Conservation (phyloP, 768 basidiomycete species). For the Tylopilus sp. region DNA sequence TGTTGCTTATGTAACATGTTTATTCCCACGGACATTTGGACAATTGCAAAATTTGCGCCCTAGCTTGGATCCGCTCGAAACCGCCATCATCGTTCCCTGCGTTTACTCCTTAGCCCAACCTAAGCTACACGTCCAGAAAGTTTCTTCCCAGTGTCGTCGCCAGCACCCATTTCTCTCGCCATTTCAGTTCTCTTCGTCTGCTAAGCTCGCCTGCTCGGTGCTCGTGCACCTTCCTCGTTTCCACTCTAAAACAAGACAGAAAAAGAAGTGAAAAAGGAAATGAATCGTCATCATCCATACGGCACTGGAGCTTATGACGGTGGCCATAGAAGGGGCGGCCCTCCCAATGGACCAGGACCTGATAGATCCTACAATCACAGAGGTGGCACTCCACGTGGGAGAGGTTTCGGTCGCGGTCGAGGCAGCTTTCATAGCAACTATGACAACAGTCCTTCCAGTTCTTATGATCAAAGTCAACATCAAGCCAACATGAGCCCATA, state of each 20-base stretch:
- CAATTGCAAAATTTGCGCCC: slow-evolving; percentile 34
- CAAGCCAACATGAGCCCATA: slow-evolving; percentile 63
- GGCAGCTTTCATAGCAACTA: slow-evolving; percentile 52
- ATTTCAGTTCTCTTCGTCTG: slow-evolving; percentile 17
- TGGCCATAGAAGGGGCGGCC: slow-evolving; percentile 59
- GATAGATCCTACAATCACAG: slow-evolving; percentile 68
- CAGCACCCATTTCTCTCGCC: slow-evolving; percentile 17
- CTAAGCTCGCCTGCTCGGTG: slow-evolving; percentile 28
- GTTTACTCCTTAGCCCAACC: slow-evolving; percentile 20
- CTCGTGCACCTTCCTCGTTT: slow-evolving; percentile 19
- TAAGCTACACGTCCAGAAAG: slow-evolving; percentile 27
- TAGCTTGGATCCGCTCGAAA: slow-evolving; percentile 22
- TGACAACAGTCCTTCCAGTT: slow-evolving; percentile 49
- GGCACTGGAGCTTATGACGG: slow-evolving; percentile 59
- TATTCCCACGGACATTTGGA: slow-evolving; percentile 22
- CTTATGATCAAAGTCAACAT: slow-evolving; percentile 66
- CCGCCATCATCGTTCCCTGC: slow-evolving; percentile 35
- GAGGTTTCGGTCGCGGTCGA: slow-evolving; percentile 52
- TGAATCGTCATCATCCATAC: slow-evolving; percentile 93
- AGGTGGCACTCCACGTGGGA: slow-evolving; percentile 50
- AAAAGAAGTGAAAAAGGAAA: slow-evolving; percentile 31
- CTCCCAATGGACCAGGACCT: slow-evolving; percentile 63
- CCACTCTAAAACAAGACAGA: slow-evolving; percentile 25
- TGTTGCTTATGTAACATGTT: slow-evolving; percentile 22
- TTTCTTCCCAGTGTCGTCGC: slow-evolving; percentile 16